Conservation (phyloP, 768 basidiomycete species). For the Lyophyllum semitale region DNA sequence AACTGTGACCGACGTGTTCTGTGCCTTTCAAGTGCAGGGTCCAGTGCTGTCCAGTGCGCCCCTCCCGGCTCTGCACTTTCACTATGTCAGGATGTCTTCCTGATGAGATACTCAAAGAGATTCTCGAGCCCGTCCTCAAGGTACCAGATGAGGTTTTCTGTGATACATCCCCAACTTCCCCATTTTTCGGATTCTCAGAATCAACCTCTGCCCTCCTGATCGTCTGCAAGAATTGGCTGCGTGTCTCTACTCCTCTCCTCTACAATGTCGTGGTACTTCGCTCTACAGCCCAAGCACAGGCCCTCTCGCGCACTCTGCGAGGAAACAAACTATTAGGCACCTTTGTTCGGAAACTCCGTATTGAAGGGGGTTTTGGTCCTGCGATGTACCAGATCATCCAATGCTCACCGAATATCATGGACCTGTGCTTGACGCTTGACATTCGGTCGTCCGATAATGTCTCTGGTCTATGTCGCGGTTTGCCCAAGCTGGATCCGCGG, state of each 20-base stretch:
- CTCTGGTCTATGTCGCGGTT: not conserved
- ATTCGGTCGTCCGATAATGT: not conserved
- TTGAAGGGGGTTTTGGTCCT: conserved; percentile 22
- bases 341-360: conserved; percentile 23
- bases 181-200: conserved; percentile 3
- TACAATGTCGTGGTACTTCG: conserved; percentile 26
- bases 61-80: too few relatives aligned
- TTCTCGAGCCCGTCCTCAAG: conserved; percentile 5
- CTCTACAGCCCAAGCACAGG: conserved; percentile 21
- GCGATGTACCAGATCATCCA: conserved; percentile 8
- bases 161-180: not conserved
- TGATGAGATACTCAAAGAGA: conserved; percentile 12
- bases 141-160: conserved; percentile 6
- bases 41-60: too few relatives aligned
- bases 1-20: too few relatives aligned
- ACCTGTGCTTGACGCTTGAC: not conserved
- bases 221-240: conserved; percentile 26
- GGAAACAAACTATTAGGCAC: conserved; percentile 16
- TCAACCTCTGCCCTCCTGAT: conserved; percentile 7
- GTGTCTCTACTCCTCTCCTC: conserved; percentile 23
- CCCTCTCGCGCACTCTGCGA: conserved; percentile 16
- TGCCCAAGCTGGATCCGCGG: conserved; percentile 1
- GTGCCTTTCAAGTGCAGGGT: too few relatives aligned
- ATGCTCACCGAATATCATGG: not conserved
- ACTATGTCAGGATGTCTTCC: too few relatives aligned